These are phyloP conservation scores for Pyrus pyrifolia DNA, from an alignment of 306 rosid species.

Conservation along the genomic window DNA sequence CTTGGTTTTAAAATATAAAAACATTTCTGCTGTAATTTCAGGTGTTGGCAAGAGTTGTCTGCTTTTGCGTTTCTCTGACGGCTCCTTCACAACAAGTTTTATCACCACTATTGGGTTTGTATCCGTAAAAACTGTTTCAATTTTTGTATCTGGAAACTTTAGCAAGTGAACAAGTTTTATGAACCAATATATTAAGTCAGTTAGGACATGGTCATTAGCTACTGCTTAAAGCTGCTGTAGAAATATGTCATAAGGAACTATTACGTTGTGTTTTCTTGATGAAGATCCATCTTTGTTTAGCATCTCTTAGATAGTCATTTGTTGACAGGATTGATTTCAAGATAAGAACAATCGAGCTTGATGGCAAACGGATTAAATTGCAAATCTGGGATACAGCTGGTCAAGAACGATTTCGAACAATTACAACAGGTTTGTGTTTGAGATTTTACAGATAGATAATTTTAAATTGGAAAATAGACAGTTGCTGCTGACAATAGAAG, in stretches of 20 bases:
- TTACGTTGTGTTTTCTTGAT: not conserved
- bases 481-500: not conserved
- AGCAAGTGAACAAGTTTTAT: not conserved
- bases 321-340: conserved; percentile 70
- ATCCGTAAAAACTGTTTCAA: conserved; percentile 6
- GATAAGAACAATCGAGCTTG: conserved; percentile 86
- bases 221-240: not conserved
- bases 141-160: conserved; percentile 1
- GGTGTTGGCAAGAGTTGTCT: conserved; percentile 88
- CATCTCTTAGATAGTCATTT: conserved; percentile 3
- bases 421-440: conserved; percentile 56
- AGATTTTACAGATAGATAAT: not conserved
- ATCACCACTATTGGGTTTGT: conserved; percentile 83
- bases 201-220: not conserved
- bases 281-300: not conserved
- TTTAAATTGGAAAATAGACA: not conserved
- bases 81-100: conserved; percentile 78
- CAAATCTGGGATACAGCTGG: conserved; percentile 95
- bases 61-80: conserved; percentile 82
- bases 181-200: not conserved
- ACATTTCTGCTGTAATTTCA: conserved; percentile 21
- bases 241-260: not conserved
- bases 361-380: conserved; percentile 66
- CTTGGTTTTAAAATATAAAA: not conserved
- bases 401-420: conserved; percentile 81